Evolutionary conservation across 306 rosid genomes (phyloP).

Genomic region (Sesbania bispinosa): DNA sequence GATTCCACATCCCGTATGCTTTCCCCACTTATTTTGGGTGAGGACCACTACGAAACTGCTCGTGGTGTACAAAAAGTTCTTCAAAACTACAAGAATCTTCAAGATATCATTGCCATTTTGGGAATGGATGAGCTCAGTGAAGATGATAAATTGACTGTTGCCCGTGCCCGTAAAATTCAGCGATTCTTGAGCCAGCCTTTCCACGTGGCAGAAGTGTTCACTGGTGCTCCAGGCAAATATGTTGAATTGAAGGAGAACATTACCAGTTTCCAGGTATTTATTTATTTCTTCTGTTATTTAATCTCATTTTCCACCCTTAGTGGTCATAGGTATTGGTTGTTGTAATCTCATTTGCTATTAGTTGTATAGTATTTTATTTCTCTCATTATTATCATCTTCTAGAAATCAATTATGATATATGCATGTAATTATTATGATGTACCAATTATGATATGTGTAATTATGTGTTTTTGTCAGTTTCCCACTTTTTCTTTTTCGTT

Average conservation of each 20-base stretch:
- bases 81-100: slow-evolving; percentile 97
- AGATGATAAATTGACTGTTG: slow-evolving; percentile 94
- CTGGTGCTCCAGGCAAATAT: slow-evolving; percentile 98
- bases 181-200: slow-evolving; percentile 95
- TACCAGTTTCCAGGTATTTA: slow-evolving; percentile 79
- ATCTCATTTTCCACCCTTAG: background rate
- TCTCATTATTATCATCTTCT: no score
- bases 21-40: slow-evolving; percentile 95
- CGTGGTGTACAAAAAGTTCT: slow-evolving; percentile 97
- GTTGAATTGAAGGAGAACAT: slow-evolving; percentile 92
- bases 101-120: slow-evolving; percentile 99
- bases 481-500: no score
- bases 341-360: background rate
- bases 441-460: no score
- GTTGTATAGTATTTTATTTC: background rate
- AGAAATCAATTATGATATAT: no score
- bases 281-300: background rate
- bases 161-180: slow-evolving; percentile 91
- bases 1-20: slow-evolving; percentile 99
- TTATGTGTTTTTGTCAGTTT: no score
- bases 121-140: slow-evolving; percentile 99
- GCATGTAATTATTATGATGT: no score
- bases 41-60: slow-evolving; percentile 88
- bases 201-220: slow-evolving; percentile 99
- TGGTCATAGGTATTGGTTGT: background rate